Evolutionary conservation across 148 eudicot species (phyloP).

Genomic region (Rheum nobile): DNA sequence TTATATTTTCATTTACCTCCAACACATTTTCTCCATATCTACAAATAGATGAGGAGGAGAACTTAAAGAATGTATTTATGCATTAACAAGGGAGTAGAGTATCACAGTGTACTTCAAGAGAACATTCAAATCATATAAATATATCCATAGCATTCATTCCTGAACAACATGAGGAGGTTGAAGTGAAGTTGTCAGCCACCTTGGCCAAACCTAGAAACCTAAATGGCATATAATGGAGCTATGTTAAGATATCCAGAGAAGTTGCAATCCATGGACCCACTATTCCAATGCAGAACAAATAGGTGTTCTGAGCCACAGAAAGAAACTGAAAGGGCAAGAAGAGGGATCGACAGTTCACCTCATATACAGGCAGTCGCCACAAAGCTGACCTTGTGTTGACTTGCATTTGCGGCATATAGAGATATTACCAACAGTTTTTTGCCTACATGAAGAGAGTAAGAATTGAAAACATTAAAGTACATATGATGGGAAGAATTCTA

Average conservation of each 20-base stretch:
- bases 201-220: background rate
- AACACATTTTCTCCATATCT: conserved; percentile 74
- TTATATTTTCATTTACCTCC: conserved; percentile 38
- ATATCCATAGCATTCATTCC: no score
- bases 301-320: background rate
- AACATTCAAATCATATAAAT: no score
- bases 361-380: conserved; percentile 90
- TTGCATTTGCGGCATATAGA: conserved; percentile 65
- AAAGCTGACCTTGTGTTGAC: conserved; percentile 80
- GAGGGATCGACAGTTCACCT: conserved; percentile 28
- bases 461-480: background rate
- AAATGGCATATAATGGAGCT: background rate
- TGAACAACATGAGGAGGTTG: no score
- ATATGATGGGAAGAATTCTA: background rate
- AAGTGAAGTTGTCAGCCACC: background rate
- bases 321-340: background rate
- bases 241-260: background rate
- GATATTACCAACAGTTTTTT: conserved; percentile 83
- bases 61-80: background rate
- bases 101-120: background rate
- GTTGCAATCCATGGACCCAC: background rate
- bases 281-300: background rate
- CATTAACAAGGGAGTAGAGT: background rate
- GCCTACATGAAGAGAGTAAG: conserved; percentile 31
- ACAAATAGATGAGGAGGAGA: background rate